Base-by-base conservation (phyloP, 345 rosid species). In the Syzygium grande region DNA sequence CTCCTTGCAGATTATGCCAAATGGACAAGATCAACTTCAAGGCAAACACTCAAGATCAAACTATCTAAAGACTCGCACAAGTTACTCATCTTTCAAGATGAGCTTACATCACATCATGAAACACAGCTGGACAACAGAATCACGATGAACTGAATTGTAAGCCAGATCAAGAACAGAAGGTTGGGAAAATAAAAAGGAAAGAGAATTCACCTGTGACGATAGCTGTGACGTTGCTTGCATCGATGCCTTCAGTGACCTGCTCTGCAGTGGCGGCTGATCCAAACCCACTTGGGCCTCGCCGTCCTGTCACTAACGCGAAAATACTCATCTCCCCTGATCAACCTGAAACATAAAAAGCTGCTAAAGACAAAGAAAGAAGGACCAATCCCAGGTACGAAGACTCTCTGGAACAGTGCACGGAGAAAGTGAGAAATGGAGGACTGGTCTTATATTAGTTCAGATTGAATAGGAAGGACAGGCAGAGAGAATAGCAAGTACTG, bases 191-290 rank as follows among this genome's bases (percentile, higher is more conserved):
- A 13, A 61, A 49, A 15, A 22, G 30, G 34, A 16, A 15, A 10
- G 38, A 25, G 51, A 61, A 19, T 78, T 58, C 61, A 95, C 99
- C 99, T 9, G 99, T 96, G 90, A 96, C 61, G 59, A 98, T 90
- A 34, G 92, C 98, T 84, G 98, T 98, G 53, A 96, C 94, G 79
- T 93, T 88, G 87, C 58, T 84, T 23, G 98, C 98, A 86, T 96
- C 95, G 86, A 95, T 91, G 68, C 95, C 95, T 19, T 88, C 38
- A 27, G 99, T 93, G 30, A 96, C 99, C 65, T 95, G 90, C 88
- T 96, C 96, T 13, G 98, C 99, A 14, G 98, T 96, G 11, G 99
- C 93, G 84, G 95, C 93, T 2, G 99, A 98, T 83, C 99, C 99
- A 90, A 94, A 98, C 86, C 99, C 99, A 85, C 98, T 96, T 9